Evolutionary conservation across 305 asterid species (phyloP).

Genomic region (Coffea humblotiana): DNA sequence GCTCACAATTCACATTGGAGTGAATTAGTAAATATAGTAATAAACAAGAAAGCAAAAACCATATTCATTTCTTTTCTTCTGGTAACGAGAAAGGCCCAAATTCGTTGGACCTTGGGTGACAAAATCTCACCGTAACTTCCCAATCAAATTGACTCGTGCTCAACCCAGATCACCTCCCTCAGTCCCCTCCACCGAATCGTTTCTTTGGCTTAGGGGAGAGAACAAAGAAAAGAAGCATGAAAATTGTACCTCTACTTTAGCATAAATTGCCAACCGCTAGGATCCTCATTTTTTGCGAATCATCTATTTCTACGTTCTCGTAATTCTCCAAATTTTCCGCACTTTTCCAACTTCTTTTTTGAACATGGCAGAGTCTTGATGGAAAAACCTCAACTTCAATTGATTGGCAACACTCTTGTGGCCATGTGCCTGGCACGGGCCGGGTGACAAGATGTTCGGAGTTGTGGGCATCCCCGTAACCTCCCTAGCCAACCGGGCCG

Average conservation of each 20-base stretch:
- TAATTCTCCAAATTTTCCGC: neutral
- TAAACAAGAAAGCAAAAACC: neutral
- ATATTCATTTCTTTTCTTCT: neutral
- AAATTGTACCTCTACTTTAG: neutral
- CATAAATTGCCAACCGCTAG: neutral
- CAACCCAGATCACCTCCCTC: neutral
- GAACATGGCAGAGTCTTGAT: slow-evolving; percentile 11
- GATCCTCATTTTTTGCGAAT: neutral
- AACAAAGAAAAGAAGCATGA: too few species aligned
- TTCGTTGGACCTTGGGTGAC: neutral
- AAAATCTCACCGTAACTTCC: neutral
- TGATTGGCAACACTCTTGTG: slow-evolving; percentile 62
- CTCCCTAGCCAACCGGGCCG: slow-evolving; percentile 72
- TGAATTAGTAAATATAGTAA: too few species aligned
- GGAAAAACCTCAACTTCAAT: slow-evolving; percentile 12
- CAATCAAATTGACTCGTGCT: neutral
- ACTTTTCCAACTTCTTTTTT: neutral
- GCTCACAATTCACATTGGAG: too few species aligned
- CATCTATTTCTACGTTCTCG: neutral
- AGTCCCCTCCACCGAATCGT: neutral
- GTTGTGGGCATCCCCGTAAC: slow-evolving; percentile 91
- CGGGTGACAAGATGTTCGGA: slow-evolving; percentile 71
- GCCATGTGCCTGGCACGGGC: slow-evolving; percentile 77
- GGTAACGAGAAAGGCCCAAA: neutral
- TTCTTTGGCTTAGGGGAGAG: too few species aligned